These are phyloP conservation scores for Starmerella floricola DNA, from an alignment of 805 yeast genomes.

Conservation along the genomic window DNA sequence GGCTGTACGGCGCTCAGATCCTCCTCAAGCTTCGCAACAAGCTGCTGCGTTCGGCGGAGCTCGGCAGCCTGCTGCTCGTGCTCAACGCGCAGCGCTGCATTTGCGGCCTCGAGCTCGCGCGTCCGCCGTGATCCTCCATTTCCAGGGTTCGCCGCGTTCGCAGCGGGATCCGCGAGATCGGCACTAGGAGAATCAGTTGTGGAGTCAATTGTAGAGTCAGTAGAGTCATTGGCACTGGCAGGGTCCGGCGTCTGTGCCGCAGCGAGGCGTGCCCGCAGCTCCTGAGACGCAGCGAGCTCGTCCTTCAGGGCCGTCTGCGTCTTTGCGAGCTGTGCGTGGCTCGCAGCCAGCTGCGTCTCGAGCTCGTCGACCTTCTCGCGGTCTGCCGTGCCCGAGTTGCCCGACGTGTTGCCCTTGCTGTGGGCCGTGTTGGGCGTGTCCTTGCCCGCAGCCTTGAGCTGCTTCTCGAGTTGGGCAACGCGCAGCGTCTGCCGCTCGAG, in stretches of 20 bases:
- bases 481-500: conserved; percentile 58
- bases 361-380: conserved; percentile 17
- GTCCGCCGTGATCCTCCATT: no score
- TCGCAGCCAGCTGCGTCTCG: conserved; percentile 8
- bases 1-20: conserved; percentile 39
- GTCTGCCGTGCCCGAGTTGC: neutral
- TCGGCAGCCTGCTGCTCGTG: conserved; percentile 13
- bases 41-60: conserved; percentile 30
- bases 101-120: conserved; percentile 1
- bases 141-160: no score
- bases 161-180: no score
- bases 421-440: neutral
- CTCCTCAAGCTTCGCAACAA: conserved; percentile 55
- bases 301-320: conserved; percentile 3
- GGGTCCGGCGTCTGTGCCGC: no score
- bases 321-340: conserved; percentile 2
- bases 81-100: conserved; percentile 2
- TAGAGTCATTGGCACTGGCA: no score
- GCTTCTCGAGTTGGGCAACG: conserved; percentile 56
- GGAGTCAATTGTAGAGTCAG: no score
- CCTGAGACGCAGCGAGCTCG: conserved; percentile 1
- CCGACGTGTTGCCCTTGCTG: neutral
- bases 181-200: no score
- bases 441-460: conserved; percentile 35
- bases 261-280: no score